Percentiles rank a stretch among this genome's conserved stretches.
These are phyloP conservation scores for Piper longum DNA, from an alignment of 164 flowering plant genomes.

Conservation along the genomic window DNA sequence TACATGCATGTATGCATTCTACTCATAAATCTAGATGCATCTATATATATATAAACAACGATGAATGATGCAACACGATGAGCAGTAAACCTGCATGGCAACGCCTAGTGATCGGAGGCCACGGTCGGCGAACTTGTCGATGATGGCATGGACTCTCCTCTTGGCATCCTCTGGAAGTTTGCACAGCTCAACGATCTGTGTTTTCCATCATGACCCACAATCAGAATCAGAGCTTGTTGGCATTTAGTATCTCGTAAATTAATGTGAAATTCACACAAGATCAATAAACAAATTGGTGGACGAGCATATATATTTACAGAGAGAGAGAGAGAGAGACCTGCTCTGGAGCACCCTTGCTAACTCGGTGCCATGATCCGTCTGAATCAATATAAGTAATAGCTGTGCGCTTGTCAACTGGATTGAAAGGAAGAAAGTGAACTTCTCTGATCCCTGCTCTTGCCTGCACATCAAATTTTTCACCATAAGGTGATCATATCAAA, in stretches of 20 bases:
- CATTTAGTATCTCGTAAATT: no score
- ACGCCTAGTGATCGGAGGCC: constrained; percentile 25
- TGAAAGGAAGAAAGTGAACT: constrained; percentile 69
- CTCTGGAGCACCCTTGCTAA: constrained; percentile 90
- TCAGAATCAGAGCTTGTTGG: no score
- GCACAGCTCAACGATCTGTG: constrained; percentile 24
- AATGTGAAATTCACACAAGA: no score
- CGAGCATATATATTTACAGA: background rate
- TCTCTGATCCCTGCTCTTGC: constrained; percentile 70
- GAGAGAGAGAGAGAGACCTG: constrained; percentile 21
- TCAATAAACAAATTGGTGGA: no score
- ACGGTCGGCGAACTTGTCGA: constrained; percentile 25
- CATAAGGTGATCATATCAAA: no score
- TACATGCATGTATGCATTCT: no score
- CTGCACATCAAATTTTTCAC: constrained; percentile 10
- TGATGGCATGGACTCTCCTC: constrained; percentile 18
- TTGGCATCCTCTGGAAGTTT: constrained; percentile 8
- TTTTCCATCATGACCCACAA: no score
- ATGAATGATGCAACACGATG: background rate
- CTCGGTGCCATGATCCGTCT: constrained; percentile 50
- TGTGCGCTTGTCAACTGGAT: constrained; percentile 76
- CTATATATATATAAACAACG: background rate
- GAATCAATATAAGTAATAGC: constrained; percentile 60
- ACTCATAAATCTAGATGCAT: no score
- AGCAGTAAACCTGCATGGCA: constrained; percentile 13